phyloP scores from a whole-genome alignment of 2,329 filamentous ascomycete genomes.

The Kalmusia sp. region DNA sequence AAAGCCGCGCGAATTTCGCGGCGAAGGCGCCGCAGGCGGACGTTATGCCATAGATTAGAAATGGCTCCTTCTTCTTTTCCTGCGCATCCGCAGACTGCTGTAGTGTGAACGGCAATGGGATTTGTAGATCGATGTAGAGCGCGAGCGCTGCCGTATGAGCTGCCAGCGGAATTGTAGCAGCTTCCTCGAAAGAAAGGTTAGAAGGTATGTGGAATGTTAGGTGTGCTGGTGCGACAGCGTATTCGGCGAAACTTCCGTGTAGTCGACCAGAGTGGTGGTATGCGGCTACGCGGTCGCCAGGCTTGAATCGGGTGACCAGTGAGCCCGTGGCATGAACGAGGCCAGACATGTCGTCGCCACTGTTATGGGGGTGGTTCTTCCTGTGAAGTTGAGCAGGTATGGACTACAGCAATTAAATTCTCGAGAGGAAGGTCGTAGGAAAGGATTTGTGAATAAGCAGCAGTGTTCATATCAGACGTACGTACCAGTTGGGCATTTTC shows the following conservation, averaged over 20 bases:
- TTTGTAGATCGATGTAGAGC: conserved; percentile 51
- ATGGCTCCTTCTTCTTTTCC: conserved; percentile 9
- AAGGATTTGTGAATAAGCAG: too few relatives aligned
- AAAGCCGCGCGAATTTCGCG: conserved; percentile 48
- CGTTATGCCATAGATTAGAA: conserved; percentile 52
- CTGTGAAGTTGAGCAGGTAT: conserved; percentile 20
- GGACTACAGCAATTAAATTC: too few relatives aligned
- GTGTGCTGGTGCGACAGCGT: conserved; percentile 62
- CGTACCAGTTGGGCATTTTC: conserved; percentile 21
- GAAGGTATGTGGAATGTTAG: conserved; percentile 64
- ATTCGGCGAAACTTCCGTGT: conserved; percentile 66
- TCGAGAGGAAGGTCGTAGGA: too few relatives aligned
- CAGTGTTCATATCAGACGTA: too few relatives aligned
- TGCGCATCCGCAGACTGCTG: neutral
- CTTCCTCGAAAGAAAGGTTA: conserved; percentile 59
- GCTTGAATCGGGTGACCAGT: conserved; percentile 64
- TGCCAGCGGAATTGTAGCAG: conserved; percentile 55
- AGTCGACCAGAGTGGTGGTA: conserved; percentile 62
- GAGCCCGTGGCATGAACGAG: conserved; percentile 62
- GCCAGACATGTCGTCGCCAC: conserved; percentile 64
- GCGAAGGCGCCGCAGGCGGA: conserved; percentile 51
- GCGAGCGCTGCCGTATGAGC: conserved; percentile 56
- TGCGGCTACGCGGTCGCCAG: conserved; percentile 64
- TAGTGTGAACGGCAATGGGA: conserved; percentile 34
- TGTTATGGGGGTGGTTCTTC: conserved; percentile 46